Conservation (phyloP, 2,329 filamentous ascomycete genomes). For the Colletotrichum incanum region DNA sequence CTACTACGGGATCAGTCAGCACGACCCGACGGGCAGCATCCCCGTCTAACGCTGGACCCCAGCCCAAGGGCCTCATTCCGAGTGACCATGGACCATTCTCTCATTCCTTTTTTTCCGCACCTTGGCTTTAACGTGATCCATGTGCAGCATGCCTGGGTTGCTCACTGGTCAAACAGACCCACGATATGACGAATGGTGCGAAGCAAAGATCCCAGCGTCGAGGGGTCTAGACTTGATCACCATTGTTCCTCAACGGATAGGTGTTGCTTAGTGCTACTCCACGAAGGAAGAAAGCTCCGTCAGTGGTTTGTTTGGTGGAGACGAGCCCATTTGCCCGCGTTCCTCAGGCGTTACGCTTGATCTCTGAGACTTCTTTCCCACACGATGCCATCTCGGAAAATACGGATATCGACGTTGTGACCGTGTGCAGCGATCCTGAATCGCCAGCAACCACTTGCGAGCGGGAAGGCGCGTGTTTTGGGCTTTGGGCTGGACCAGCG, state of each 20-base stretch:
- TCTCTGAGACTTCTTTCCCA: conserved; percentile 15
- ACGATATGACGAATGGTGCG: conserved; percentile 30
- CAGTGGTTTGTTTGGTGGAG: conserved; percentile 38
- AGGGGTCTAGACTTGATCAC: conserved; percentile 27
- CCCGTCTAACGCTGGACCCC: not conserved
- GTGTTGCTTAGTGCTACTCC: conserved; percentile 28
- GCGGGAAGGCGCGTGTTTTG: conserved; percentile 17
- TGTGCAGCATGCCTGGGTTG: conserved; percentile 13
- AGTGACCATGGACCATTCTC: conserved; percentile 10
- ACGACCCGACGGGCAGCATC: conserved; percentile 31
- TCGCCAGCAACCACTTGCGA: conserved; percentile 11
- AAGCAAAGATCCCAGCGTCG: conserved; percentile 14
- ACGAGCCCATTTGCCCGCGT: conserved; percentile 30
- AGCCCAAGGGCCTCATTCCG: conserved; percentile 7
- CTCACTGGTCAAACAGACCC: conserved; percentile 31
- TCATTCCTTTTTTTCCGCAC: conserved; percentile 10
- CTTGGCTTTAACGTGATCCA: conserved; percentile 17
- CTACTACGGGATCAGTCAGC: conserved; percentile 37
- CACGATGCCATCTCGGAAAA: conserved; percentile 30
- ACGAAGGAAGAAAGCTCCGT: conserved; percentile 31
- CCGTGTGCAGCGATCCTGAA: conserved; percentile 1
- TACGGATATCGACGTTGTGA: conserved; percentile 17
- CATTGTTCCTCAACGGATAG: conserved; percentile 24
- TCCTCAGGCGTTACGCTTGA: conserved; percentile 41
- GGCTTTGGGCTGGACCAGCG: conserved; percentile 23